Base-by-base conservation (phyloP, 208 protist species). In the Wallacemonas sp. region DNA sequence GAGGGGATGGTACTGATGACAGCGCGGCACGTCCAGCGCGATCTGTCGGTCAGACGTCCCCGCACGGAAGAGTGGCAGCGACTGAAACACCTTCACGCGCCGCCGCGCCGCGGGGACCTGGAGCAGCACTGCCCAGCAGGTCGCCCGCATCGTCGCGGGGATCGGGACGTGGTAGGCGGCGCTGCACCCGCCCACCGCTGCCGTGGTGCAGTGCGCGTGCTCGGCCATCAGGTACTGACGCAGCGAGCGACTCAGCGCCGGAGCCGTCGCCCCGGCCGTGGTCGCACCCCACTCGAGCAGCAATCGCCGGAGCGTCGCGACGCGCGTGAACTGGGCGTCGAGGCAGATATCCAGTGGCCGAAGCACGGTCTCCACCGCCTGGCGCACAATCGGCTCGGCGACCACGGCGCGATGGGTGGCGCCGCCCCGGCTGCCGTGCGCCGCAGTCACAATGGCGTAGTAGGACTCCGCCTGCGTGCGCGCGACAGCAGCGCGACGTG, bases 1-100 rank as follows among this genome's bases (percentile, higher is more conserved):
- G 0, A 98, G 61, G 16, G 78, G 80, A 74, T 98, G 81, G 70
- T 98, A 98, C 68, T 96, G 95, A 72, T 98, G 96, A 65, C 96
- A 98, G 46, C 97, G 87, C 0, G 94, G 95, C 30, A 98, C 92
- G 70, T 99, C 97, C 1, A 98, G 79, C 26, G 86, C 60, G 27
- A 99, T 87, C 72, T 99, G 97, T 16, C 90, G 80, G 62, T 98
- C 95, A 11, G 69, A 70, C 17, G 55, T 65, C 64, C 65, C 67
- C 11, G 26, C 27, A 38, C 62, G 61, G 41, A 60, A 67, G 58
- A 16, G 68, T 52, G 24, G 24, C 34, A 38, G 47, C 21, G 64
- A 58, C 6, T 16, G 43, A 54, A 65, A 70, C 8, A 78, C 41
- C 21, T 64, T 60, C 39, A 78, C 80, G 3, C 76, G 69, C 24